Percentiles rank a stretch among this genome's conserved stretches.
These are phyloP conservation scores for Luffa aegyptiaca DNA, from an alignment of 306 rosid species.

Conservation along the genomic window DNA sequence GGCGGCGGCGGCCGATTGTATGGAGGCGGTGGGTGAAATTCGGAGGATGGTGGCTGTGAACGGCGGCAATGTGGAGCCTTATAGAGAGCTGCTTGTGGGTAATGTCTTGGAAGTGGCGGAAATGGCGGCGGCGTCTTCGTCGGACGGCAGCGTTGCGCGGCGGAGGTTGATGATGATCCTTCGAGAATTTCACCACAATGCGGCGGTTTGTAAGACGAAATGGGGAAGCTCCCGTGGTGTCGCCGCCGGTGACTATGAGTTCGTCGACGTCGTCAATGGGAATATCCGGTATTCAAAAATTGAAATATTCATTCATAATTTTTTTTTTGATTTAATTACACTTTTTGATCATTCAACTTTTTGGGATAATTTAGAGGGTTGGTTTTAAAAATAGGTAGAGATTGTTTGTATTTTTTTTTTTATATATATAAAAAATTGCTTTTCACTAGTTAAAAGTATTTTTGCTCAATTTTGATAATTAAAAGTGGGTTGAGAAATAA, in stretches of 20 bases:
- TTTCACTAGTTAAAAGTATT: no score
- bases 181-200: conserved; percentile 42
- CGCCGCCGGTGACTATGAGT: conserved; percentile 54
- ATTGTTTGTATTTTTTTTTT: no score
- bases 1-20: neutral
- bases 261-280: conserved; percentile 37
- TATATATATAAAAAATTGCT: no score
- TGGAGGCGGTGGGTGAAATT: conserved; percentile 22
- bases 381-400: no score
- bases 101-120: conserved; percentile 44
- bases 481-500: no score
- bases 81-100: conserved; percentile 20
- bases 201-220: conserved; percentile 64
- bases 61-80: conserved; percentile 23
- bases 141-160: conserved; percentile 5
- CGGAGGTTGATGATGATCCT: conserved; percentile 49
- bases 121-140: conserved; percentile 14
- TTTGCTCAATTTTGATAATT: no score
- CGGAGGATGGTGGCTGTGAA: neutral
- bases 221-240: conserved; percentile 42
- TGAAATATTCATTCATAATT: neutral
- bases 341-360: no score
- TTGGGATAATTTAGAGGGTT: no score
- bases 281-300: neutral
- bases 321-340: no score